A percentile compares a stretch with the other conserved stretches of the same genome.
Conservation (phyloP, 345 rosid species). For the Odontarrhena argentea region DNA sequence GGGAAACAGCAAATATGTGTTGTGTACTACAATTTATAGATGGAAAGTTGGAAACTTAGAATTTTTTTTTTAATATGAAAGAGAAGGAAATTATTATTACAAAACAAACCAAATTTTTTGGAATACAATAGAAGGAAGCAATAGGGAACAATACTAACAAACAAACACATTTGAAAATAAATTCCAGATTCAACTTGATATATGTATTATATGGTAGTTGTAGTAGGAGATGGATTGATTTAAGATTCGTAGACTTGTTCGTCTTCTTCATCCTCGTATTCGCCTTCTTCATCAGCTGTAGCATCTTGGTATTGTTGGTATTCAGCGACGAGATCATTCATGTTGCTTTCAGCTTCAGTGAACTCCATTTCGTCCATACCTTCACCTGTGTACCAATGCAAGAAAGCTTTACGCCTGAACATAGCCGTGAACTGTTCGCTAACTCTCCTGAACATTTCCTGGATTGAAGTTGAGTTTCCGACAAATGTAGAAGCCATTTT, state of each 20-base stretch:
- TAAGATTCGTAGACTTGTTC: constrained; percentile 49
- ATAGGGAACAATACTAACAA: constrained; percentile 6
- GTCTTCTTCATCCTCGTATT: constrained; percentile 60
- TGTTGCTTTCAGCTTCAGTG: constrained; percentile 97
- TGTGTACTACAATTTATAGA: not conserved
- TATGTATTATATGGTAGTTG: constrained; percentile 12
- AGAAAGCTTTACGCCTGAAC: constrained; percentile 93
- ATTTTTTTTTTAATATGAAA: not conserved
- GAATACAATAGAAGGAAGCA: constrained; percentile 23
- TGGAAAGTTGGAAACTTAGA: constrained; percentile 4
- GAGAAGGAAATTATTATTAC: constrained; percentile 26
- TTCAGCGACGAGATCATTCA: constrained; percentile 94
- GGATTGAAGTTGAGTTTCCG: constrained; percentile 89
- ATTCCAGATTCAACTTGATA: constrained; percentile 22
- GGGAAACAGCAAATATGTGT: not conserved
- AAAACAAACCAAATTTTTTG: constrained; percentile 25
- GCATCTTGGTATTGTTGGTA: constrained; percentile 98
- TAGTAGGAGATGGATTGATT: constrained; percentile 4
- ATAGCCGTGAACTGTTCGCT: constrained; percentile 98
- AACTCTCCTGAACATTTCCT: constrained; percentile 98
- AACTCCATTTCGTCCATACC: constrained; percentile 99
- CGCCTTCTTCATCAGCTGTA: constrained; percentile 83
- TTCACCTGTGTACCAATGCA: constrained; percentile 98
- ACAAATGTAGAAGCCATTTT: constrained; percentile 52
- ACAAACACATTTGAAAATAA: constrained; percentile 5